Percentiles rank a stretch among this genome's conserved stretches.
These are phyloP conservation scores for Mucor circinelloides DNA, from an alignment of 371 early-diverging fungal genomes.

Conservation along the genomic window DNA sequence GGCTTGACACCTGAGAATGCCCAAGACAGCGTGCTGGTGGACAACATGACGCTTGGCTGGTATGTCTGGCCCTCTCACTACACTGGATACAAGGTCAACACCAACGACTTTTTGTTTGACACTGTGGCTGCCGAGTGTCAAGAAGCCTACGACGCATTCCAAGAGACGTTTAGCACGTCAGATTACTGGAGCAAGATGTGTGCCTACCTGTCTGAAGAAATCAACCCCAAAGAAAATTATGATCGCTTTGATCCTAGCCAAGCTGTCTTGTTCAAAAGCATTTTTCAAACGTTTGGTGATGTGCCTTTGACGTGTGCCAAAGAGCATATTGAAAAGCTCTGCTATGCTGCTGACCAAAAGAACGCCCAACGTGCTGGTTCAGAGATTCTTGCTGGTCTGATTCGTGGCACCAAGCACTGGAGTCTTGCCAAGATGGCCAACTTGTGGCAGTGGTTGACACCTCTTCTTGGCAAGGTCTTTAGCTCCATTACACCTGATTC, in stretches of 20 bases:
- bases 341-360: conserved; percentile 62
- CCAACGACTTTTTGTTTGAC: conserved; percentile 19
- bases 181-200: conserved; percentile 64
- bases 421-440: conserved; percentile 30
- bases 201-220: conserved; percentile 66
- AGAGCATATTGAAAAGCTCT: conserved; percentile 51
- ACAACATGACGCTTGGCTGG: conserved; percentile 70
- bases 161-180: conserved; percentile 41
- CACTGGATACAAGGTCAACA: conserved; percentile 55
- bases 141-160: conserved; percentile 57
- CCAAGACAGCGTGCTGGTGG: conserved; percentile 47
- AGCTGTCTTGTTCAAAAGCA: conserved; percentile 65
- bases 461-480: conserved; percentile 57
- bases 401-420: conserved; percentile 92
- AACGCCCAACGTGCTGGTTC: conserved; percentile 79
- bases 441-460: conserved; percentile 70
- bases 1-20: conserved; percentile 1
- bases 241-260: conserved; percentile 62
- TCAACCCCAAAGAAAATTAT: conserved; percentile 51
- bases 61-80: conserved; percentile 71
- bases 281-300: conserved; percentile 72
- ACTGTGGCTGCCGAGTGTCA: conserved; percentile 52
- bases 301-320: conserved; percentile 55
- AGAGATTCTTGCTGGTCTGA: conserved; percentile 77
- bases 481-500: conserved; percentile 67